Evolutionary conservation across 148 eudicot species (phyloP).

Genomic region (Silene conica): DNA sequence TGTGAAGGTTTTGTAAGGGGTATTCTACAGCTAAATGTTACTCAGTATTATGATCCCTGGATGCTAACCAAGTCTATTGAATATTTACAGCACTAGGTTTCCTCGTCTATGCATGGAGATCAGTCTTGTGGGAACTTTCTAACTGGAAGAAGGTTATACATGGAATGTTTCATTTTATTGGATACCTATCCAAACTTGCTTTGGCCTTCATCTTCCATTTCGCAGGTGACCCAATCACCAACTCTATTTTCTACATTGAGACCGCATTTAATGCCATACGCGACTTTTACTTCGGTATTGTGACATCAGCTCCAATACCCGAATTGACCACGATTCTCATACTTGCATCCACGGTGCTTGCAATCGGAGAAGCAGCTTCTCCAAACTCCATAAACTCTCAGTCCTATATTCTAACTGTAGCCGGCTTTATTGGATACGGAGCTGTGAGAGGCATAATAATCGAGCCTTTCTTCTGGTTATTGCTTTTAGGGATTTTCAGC

Average conservation of each 20-base stretch:
- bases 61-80: neutral
- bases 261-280: conserved; percentile 44
- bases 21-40: neutral
- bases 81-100: conserved; percentile 55
- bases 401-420: conserved; percentile 51
- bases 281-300: conserved; percentile 56
- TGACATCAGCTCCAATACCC: conserved; percentile 55
- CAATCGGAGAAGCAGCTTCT: conserved; percentile 60
- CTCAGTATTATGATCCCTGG: neutral
- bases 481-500: conserved; percentile 55
- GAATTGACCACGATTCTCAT: conserved; percentile 55
- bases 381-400: conserved; percentile 63
- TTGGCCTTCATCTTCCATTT: conserved; percentile 45
- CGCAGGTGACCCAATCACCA: conserved; percentile 60
- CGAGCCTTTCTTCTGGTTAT: conserved; percentile 57
- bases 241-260: conserved; percentile 39
- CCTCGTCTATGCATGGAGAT: conserved; percentile 72
- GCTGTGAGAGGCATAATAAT: conserved; percentile 64
- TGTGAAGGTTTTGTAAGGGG: neutral
- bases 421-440: conserved; percentile 60
- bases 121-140: conserved; percentile 73
- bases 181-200: conserved; percentile 41
- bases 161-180: conserved; percentile 31
- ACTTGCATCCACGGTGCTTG: conserved; percentile 53
- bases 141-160: conserved; percentile 53